Percentiles rank a stretch among this genome's conserved stretches.
Evolutionary conservation across 2,329 filamentous ascomycete genomes (phyloP).

Genomic region (Epichloe glyceriae): DNA sequence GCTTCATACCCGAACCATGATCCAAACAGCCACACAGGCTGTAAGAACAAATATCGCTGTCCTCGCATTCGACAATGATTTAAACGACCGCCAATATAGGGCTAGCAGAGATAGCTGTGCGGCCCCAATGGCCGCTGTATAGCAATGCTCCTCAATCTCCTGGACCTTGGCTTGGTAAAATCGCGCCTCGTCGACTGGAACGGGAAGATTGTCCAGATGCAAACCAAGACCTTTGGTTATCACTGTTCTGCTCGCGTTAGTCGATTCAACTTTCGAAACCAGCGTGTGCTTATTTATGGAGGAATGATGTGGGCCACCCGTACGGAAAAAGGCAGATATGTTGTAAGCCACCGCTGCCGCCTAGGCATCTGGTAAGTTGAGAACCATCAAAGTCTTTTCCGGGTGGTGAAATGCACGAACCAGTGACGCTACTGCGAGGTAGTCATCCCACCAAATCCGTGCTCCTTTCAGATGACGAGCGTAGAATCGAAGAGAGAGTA

Average conservation of each 20-base stretch:
- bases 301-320: neutral
- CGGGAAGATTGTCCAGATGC: slow-evolving; percentile 5
- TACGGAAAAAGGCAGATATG: slow-evolving; percentile 1
- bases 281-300: neutral
- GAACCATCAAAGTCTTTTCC: neutral
- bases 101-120: slow-evolving; percentile 6
- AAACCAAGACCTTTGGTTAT: slow-evolving; percentile 4
- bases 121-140: slow-evolving; percentile 7
- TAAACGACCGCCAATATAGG: slow-evolving; percentile 8
- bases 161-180: slow-evolving; percentile 8
- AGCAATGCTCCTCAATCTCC: slow-evolving; percentile 8
- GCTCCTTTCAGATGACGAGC: slow-evolving; percentile 5
- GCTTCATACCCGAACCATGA: neutral
- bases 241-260: neutral
- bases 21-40: neutral
- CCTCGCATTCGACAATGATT: neutral
- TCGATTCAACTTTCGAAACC: neutral
- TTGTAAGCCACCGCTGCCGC: neutral
- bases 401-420: neutral
- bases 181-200: slow-evolving; percentile 3
- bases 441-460: slow-evolving; percentile 8
- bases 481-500: slow-evolving; percentile 7
- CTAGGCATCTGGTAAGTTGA: neutral
- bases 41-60: slow-evolving; percentile 1
- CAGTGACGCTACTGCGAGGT: slow-evolving; percentile 6